Base-by-base conservation (phyloP, 805 yeast species). In the Komagataella ulmi region DNA sequence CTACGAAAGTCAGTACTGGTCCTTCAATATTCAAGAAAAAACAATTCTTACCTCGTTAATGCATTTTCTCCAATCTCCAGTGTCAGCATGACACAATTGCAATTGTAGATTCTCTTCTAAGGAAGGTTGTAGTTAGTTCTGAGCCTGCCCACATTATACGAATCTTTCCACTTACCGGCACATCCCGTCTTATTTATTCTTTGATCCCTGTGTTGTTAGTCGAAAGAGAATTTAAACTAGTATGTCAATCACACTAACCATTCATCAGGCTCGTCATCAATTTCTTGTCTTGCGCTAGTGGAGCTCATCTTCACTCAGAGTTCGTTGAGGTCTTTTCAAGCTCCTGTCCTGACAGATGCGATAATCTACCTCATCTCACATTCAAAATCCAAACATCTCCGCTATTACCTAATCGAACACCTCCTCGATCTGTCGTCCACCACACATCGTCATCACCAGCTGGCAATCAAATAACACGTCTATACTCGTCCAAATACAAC, bases 51-150 rank as follows among this genome's bases (percentile, higher is more conserved):
- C 84, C 61, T 86, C 93, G 17, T 68, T 66, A 2, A 78, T 62
- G 56, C 95, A 85, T 58, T 79, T 66, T 51, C 95, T 67, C 96
- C 96, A 87, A 61, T 87, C 95, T 24, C 79, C 79, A 1, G 82
- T 83, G 54, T 85, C 95, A 3, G 88, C 89, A 61, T 84, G 89
- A 57, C 96, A 87, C 40, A 86, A 65, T 50, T 83, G 87, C 36
- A 87, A 67, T 14, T 78, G 78, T 60, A 81, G 65, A 58, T 87
- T 87, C 60, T 87, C 90, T 30, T 75, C 84, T 30, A 30, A 30
- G 8, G 14, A 14, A 10, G 40, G 6, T 10, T 21, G 69, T 23
- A 14, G 30, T 24, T 36, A 48, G 45, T 36, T 19, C n/a, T 7
- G 17, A 17, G 47, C 21, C 6, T 14, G 6, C 14, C 14, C 14